Evolutionary conservation across 352 stramenopile species (phyloP), one percentile per base, ranked within the genome.

Genomic region (Phytophthora pisi): DNA sequence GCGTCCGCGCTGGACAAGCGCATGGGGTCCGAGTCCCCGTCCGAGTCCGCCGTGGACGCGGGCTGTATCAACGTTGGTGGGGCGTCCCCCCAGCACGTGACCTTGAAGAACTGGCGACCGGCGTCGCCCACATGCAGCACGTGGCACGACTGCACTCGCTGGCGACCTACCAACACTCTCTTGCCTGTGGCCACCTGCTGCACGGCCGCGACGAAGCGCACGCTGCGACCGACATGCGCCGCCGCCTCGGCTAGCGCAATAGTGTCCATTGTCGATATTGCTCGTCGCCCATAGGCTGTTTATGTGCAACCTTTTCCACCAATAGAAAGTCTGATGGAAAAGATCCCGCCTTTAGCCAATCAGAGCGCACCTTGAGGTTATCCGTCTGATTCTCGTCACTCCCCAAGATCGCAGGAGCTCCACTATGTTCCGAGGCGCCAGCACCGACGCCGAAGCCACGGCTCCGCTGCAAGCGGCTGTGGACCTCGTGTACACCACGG

Each of bases 11-110:
- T 68, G 20, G 50, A 64, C 4, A 79, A 24, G 15, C 49, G 62
- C 18, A 76, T 72, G 13, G 71, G 73, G 20, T 86, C 70, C 13
- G 72, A 57, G 8, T 74, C 64, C 45, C 23, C 56, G 9, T 47
- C 38, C 16, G 56, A 57, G 4, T 54, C 45, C 24, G 38, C 23
- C 2, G 42, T n/a, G 13, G 3, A 13, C 24, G 15, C 46, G 24
- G 23, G 50, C 10, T 66, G 63, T 30, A 72, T 58, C 54, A 90
- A 74, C 23, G 52, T 71, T 1, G 84, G 78, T 38, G 74, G 71
- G 38, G 59, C 49, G n/a, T 84, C 66, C 28, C 82, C 80, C 79
- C 70, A 89, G 53, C 79, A 86, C 18, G 70, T 79, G 36, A 87
- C 51, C 57, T 84, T 81, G 56, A 87, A 89, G 64, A 79, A 88